Percentiles rank a stretch among this genome's conserved stretches.
phyloP scores from a whole-genome alignment of 345 rosid genomes.

The Trapa bicornis region DNA sequence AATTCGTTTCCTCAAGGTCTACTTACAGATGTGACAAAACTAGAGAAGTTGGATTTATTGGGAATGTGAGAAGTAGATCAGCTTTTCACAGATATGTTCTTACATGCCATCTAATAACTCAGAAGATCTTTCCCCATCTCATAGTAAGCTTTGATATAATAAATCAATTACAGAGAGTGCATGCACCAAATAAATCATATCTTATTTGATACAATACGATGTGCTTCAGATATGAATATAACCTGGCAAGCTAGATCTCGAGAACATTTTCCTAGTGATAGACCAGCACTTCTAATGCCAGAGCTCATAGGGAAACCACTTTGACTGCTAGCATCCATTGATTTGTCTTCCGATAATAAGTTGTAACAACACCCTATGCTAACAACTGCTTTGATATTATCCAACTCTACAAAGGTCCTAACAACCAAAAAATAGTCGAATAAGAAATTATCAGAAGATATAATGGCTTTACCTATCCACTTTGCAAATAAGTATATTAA shows the following conservation, averaged over 20 bases:
- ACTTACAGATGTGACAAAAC: neutral
- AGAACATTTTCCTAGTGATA: constrained; percentile 51
- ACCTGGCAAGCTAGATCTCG: constrained; percentile 98
- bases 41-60: neutral
- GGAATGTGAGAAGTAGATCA: neutral
- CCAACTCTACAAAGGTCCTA: constrained; percentile 65
- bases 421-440: neutral
- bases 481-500: neutral
- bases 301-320: constrained; percentile 69
- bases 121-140: neutral
- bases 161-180: neutral
- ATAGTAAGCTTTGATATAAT: neutral
- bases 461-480: neutral
- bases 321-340: constrained; percentile 21
- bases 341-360: constrained; percentile 56
- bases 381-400: constrained; percentile 63
- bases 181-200: neutral
- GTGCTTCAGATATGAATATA: constrained; percentile 7
- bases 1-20: neutral
- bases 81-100: neutral
- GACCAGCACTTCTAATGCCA: constrained; percentile 44
- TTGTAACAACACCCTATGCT: constrained; percentile 97
- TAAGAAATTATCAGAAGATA: neutral
- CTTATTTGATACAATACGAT: neutral
- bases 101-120: neutral